phyloP scores from a whole-genome alignment of 2,329 filamentous ascomycete species.

The Penicillium psychrosexuale region DNA sequence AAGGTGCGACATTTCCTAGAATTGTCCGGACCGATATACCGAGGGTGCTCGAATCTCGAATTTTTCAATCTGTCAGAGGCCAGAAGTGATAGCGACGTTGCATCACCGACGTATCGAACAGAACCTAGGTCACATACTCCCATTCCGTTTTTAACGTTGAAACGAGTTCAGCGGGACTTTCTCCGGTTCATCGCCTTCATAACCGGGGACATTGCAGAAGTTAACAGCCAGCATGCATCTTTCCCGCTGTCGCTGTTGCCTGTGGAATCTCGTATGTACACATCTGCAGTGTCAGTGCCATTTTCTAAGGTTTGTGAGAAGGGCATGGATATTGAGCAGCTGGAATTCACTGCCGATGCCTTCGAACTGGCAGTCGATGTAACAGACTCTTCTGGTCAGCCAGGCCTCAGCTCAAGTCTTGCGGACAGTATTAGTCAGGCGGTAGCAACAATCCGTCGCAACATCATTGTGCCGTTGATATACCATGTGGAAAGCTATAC shows the following conservation, averaged over 20 bases:
- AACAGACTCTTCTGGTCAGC: slow-evolving; percentile 27
- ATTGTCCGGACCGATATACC: slow-evolving; percentile 52
- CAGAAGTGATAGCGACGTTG: slow-evolving; percentile 25
- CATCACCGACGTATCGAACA: slow-evolving; percentile 29
- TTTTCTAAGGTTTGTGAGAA: slow-evolving; percentile 55
- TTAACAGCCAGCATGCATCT: slow-evolving; percentile 39
- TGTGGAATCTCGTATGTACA: slow-evolving; percentile 60
- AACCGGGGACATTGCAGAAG: slow-evolving; percentile 39
- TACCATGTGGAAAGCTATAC: slow-evolving; percentile 48
- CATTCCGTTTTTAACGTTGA: slow-evolving; percentile 64
- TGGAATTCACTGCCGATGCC: slow-evolving; percentile 66
- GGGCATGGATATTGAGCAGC: slow-evolving; percentile 59
- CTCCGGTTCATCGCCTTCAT: slow-evolving; percentile 65
- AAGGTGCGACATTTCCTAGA: slow-evolving; percentile 59
- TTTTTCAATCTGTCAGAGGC: slow-evolving; percentile 71
- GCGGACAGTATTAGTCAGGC: slow-evolving; percentile 56
- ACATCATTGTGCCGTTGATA: slow-evolving; percentile 59
- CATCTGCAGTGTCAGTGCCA: slow-evolving; percentile 63
- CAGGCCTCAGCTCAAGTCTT: slow-evolving; percentile 33
- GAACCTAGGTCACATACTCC: slow-evolving; percentile 42
- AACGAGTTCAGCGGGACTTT: slow-evolving; percentile 66
- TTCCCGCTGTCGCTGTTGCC: slow-evolving; percentile 63
- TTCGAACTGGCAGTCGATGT: slow-evolving; percentile 59
- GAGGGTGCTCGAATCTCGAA: slow-evolving; percentile 68
- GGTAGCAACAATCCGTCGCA: slow-evolving; percentile 60